phyloP scores from a whole-genome alignment of 805 yeast species.

The Candida sanyiensis region DNA sequence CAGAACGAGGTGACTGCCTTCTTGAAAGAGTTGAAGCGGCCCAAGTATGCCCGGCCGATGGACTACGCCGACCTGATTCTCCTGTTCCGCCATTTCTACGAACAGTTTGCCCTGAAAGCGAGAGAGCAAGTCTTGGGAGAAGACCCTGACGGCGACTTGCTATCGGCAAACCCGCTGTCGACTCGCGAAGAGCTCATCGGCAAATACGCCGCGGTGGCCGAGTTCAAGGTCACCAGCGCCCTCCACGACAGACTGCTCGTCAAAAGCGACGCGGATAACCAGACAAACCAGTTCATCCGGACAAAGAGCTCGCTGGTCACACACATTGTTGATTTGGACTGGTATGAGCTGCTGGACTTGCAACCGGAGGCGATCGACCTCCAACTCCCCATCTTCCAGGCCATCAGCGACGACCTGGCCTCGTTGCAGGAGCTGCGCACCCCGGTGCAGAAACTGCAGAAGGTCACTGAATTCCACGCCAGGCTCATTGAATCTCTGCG shows the following conservation, averaged over 20 bases:
- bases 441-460: constrained; percentile 16
- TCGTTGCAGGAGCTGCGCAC: constrained; percentile 9
- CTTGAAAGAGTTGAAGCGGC: constrained; percentile 17
- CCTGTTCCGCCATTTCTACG: constrained; percentile 21
- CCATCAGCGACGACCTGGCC: constrained; percentile 9
- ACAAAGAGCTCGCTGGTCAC: constrained; percentile 14
- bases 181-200: too few relatives aligned
- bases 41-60: constrained; percentile 21
- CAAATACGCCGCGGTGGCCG: constrained; percentile 18
- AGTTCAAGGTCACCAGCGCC: constrained; percentile 11
- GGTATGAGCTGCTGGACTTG: constrained; percentile 14
- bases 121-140: constrained; percentile 19
- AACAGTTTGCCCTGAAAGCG: constrained; percentile 8
- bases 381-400: constrained; percentile 1
- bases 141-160: too few relatives aligned
- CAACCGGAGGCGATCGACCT: constrained; percentile 10
- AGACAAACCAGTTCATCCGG: constrained; percentile 15
- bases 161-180: too few relatives aligned
- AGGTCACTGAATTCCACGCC: constrained; percentile 15
- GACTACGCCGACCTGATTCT: constrained; percentile 14
- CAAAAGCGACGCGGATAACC: constrained; percentile 14
- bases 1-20: constrained; percentile 13
- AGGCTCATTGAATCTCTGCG: constrained; percentile 11
- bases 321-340: constrained; percentile 15
- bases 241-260: constrained; percentile 16